phyloP scores from a whole-genome alignment of 768 basidiomycete species.

The Lentinula lateritia region DNA sequence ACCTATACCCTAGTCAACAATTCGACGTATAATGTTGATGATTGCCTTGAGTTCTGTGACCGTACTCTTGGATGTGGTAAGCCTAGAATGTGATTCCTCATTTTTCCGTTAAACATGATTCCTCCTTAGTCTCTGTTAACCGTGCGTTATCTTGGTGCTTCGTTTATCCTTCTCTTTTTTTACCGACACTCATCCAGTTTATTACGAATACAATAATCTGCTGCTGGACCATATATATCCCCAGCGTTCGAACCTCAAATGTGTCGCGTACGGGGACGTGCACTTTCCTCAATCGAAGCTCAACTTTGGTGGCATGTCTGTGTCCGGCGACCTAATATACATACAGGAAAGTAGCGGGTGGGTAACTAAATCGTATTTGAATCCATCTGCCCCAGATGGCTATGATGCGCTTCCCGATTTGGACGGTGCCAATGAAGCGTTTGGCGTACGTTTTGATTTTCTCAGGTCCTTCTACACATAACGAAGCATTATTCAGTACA shows the following conservation, averaged over 20 bases:
- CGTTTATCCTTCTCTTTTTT: neutral
- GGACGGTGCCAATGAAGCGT: conserved; percentile 41
- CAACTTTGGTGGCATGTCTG: conserved; percentile 39
- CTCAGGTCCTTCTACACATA: neutral
- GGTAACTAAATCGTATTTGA: conserved; percentile 27
- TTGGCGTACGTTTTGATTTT: conserved; percentile 24
- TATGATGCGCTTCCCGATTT: conserved; percentile 41
- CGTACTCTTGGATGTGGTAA: conserved; percentile 34
- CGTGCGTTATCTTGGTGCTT: neutral
- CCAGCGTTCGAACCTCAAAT: conserved; percentile 41
- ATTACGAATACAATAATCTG: conserved; percentile 42
- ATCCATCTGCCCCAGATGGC: conserved; percentile 35
- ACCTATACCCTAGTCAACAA: conserved; percentile 41
- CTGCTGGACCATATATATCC: conserved; percentile 31
- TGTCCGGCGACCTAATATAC: conserved; percentile 27
- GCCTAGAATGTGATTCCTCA: conserved; percentile 5
- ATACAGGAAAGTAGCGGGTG: conserved; percentile 41
- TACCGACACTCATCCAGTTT: conserved; percentile 17
- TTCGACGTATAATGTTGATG: conserved; percentile 38
- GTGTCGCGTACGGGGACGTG: conserved; percentile 38
- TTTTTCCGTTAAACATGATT: neutral
- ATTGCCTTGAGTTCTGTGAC: conserved; percentile 36
- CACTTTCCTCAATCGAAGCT: conserved; percentile 39
- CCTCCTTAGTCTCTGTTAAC: conserved; percentile 38
- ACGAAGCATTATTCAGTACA: conserved; percentile 25